Evolutionary conservation across 2,329 filamentous ascomycete genomes (phyloP).

Genomic region (Elsinoe australis): DNA sequence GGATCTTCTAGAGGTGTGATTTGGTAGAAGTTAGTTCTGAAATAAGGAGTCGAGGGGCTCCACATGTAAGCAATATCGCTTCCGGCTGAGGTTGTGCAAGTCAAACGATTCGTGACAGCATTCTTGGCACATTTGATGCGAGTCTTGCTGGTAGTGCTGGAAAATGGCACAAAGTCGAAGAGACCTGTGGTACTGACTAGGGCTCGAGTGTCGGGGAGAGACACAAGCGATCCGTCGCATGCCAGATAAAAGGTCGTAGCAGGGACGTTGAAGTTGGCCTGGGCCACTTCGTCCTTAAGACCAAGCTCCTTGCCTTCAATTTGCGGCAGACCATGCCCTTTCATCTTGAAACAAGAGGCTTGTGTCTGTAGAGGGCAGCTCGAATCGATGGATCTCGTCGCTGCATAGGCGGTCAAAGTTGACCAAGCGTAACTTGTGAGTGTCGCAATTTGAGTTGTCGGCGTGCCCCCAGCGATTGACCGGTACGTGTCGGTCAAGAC

Average conservation of each 20-base stretch:
- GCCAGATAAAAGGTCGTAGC: slow-evolving; percentile 1
- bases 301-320: slow-evolving; percentile 1
- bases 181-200: neutral
- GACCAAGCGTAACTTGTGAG: neutral
- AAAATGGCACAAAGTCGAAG: neutral
- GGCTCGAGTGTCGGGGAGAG: neutral
- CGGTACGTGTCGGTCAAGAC: neutral
- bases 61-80: neutral
- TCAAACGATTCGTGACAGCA: neutral
- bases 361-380: slow-evolving; percentile 10
- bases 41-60: neutral
- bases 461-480: neutral
- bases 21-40: neutral
- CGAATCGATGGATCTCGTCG: neutral
- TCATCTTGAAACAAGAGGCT: slow-evolving; percentile 9
- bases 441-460: neutral
- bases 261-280: neutral
- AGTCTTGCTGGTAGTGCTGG: neutral
- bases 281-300: neutral
- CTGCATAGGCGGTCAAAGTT: neutral
- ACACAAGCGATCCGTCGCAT: neutral
- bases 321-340: neutral
- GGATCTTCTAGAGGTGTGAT: neutral
- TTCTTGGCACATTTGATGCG: neutral
- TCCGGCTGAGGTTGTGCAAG: neutral